These are phyloP conservation scores for Tolypocladium capitatum DNA, from an alignment of 2,329 filamentous ascomycete species.

Conservation along the genomic window DNA sequence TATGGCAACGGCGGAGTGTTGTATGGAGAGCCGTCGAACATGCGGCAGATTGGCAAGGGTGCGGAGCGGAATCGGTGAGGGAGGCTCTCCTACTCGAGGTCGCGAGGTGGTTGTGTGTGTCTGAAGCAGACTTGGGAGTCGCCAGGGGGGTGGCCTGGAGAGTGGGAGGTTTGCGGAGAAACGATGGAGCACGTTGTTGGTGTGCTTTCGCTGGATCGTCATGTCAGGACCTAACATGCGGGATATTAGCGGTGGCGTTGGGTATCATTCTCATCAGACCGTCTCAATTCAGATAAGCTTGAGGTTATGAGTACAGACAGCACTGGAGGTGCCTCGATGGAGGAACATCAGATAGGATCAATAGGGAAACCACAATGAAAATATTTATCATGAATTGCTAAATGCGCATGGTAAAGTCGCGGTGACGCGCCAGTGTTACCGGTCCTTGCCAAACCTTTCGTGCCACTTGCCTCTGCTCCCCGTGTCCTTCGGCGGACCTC, in stretches of 20 bases:
- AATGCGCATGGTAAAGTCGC: not conserved
- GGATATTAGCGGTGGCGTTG: not conserved
- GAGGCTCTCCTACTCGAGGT: not conserved
- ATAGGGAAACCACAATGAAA: no score
- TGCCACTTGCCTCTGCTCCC: conserved; percentile 42
- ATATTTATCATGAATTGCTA: no score
- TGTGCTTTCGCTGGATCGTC: no score
- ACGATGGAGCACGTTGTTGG: not conserved
- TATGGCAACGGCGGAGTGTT: not conserved
- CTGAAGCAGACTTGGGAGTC: no score
- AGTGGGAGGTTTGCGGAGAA: no score
- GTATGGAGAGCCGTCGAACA: not conserved
- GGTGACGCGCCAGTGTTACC: conserved; percentile 13
- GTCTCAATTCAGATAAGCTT: not conserved
- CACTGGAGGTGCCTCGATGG: not conserved
- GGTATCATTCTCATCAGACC: not conserved
- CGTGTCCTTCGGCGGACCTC: conserved; percentile 14
- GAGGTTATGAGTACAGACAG: not conserved
- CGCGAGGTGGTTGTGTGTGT: not conserved
- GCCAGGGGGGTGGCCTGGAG: not conserved
- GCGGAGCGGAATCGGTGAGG: not conserved
- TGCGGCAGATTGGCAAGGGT: not conserved
- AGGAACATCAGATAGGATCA: no score
- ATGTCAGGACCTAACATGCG: not conserved
- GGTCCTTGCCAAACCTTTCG: conserved; percentile 37